Evolutionary conservation across 2,329 filamentous ascomycete species (phyloP).

Genomic region (Diplodia corticola): DNA sequence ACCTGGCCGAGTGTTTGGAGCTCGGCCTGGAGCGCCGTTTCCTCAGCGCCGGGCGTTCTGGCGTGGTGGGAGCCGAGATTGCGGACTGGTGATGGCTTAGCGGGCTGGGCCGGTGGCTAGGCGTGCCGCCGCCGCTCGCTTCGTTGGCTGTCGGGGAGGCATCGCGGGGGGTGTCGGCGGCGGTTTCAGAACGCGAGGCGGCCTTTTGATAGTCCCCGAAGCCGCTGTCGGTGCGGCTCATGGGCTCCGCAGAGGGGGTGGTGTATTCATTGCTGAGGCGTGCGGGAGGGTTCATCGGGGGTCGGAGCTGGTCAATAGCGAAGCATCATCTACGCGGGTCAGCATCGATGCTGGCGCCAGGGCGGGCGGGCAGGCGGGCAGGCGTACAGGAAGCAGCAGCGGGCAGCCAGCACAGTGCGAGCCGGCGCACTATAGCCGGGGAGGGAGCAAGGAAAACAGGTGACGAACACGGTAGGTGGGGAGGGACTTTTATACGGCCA

Average conservation of each 20-base stretch:
- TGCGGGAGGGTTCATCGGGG: background rate
- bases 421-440: constrained; percentile 20
- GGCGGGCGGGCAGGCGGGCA: background rate
- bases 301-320: constrained; percentile 12
- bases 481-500: background rate
- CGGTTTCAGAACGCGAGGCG: constrained; percentile 12
- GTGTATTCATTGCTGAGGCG: background rate
- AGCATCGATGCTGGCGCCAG: background rate
- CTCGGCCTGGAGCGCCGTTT: constrained; percentile 20
- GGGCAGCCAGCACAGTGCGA: constrained; percentile 15
- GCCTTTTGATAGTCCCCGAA: constrained; percentile 17
- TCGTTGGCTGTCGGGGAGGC: background rate
- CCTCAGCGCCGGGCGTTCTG: background rate
- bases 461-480: constrained; percentile 12
- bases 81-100: constrained; percentile 1
- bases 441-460: background rate
- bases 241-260: constrained; percentile 14
- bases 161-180: background rate
- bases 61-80: background rate
- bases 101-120: background rate
- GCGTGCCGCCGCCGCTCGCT: constrained; percentile 1
- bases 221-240: constrained; percentile 22
- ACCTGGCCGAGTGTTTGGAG: constrained; percentile 17
- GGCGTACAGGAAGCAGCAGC: background rate
- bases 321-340: constrained; percentile 6